These are phyloP conservation scores for Tuber calosporum DNA, from an alignment of 495 filamentous ascomycete species.

Conservation along the genomic window DNA sequence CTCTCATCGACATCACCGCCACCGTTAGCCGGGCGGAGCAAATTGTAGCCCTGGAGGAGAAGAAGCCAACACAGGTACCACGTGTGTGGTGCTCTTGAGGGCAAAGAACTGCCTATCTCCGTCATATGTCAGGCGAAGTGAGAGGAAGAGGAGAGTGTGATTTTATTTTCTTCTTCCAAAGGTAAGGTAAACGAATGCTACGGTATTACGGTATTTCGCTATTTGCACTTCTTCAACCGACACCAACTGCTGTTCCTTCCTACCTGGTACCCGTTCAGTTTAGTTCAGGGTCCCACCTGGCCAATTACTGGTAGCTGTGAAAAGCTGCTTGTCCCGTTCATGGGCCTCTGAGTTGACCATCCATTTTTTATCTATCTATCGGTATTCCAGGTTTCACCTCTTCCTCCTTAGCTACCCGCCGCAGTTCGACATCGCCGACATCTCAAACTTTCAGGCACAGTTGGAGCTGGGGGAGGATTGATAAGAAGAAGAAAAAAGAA, in stretches of 20 bases:
- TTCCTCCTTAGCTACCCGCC: background rate
- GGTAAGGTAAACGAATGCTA: background rate
- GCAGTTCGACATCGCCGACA: constrained; percentile 1
- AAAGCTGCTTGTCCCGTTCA: background rate
- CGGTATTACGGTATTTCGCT: background rate
- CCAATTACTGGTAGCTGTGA: background rate
- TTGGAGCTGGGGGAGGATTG: background rate
- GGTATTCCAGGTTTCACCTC: background rate
- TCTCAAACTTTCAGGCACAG: constrained; percentile 6
- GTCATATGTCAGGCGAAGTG: background rate
- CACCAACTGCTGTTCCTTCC: background rate
- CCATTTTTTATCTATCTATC: background rate
- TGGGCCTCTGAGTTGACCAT: background rate
- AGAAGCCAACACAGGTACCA: background rate
- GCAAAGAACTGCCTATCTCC: background rate
- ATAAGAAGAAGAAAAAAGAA: background rate
- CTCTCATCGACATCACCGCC: background rate
- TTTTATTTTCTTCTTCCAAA: background rate
- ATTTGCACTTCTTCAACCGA: background rate
- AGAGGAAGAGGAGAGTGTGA: background rate
- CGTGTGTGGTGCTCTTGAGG: background rate
- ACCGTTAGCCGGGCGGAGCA: background rate
- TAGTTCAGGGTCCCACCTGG: background rate
- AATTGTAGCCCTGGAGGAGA: background rate
- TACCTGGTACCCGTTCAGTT: background rate